These are phyloP conservation scores for Micractinium sp. DNA, from an alignment of 139 green algal species.

Conservation along the genomic window DNA sequence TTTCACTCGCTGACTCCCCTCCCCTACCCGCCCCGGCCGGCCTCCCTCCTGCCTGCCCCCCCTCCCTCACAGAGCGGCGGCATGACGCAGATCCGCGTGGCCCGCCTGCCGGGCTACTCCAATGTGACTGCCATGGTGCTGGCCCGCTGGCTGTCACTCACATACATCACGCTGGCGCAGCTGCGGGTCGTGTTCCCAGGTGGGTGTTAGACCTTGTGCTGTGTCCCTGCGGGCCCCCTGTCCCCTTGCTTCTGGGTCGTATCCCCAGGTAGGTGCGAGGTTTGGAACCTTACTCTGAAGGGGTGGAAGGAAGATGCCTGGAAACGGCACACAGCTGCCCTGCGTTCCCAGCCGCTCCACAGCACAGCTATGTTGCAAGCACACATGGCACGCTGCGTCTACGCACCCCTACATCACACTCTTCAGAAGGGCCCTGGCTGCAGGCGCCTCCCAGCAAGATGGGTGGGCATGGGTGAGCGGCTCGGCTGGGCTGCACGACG, in stretches of 20 bases:
- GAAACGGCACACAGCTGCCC: too few species aligned
- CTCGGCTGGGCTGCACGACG: not conserved
- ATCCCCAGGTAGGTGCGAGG: slow-evolving; percentile 69
- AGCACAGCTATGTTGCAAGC: too few species aligned
- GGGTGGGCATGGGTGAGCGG: slow-evolving; percentile 48
- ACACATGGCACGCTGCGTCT: too few species aligned
- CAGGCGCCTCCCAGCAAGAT: not conserved
- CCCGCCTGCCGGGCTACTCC: slow-evolving; percentile 3
- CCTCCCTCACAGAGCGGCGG: slow-evolving; percentile 34
- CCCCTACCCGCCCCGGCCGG: not conserved
- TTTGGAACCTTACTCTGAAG: too few species aligned
- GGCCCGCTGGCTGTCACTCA: slow-evolving; percentile 57
- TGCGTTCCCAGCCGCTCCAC: too few species aligned
- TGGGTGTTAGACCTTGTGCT: not conserved
- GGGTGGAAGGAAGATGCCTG: too few species aligned
- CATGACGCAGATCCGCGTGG: not conserved
- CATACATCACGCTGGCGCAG: slow-evolving; percentile 74
- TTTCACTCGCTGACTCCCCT: too few species aligned
- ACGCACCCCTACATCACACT: too few species aligned
- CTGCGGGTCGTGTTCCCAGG: slow-evolving; percentile 74
- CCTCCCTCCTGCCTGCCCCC: not conserved
- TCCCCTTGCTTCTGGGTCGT: slow-evolving; percentile 43
- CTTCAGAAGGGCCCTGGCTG: too few species aligned
- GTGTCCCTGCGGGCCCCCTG: too few species aligned
- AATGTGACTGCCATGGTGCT: slow-evolving; percentile 32